These are phyloP conservation scores for Colletotrichum tropicicola DNA, from an alignment of 2,329 filamentous ascomycete genomes.

Conservation along the genomic window DNA sequence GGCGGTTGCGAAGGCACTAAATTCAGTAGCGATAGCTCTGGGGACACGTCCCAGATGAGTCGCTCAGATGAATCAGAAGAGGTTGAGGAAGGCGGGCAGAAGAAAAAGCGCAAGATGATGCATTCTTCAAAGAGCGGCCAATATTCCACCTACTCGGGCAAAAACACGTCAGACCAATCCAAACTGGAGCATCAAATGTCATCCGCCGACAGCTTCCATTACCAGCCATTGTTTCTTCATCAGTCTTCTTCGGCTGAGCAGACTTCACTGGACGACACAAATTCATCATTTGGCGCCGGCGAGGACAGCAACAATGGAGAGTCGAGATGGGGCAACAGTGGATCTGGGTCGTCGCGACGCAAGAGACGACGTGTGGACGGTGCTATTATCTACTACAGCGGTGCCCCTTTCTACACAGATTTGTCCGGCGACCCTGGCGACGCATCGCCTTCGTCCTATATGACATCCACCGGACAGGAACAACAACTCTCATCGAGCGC, in stretches of 20 bases:
- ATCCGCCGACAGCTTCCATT: constrained; percentile 63
- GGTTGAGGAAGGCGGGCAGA: constrained; percentile 48
- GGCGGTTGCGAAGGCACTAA: constrained; percentile 73
- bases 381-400: constrained; percentile 85
- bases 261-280: constrained; percentile 57
- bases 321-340: constrained; percentile 56
- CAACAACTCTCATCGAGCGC: constrained; percentile 37
- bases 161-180: constrained; percentile 41
- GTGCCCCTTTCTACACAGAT: constrained; percentile 83
- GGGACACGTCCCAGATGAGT: constrained; percentile 55
- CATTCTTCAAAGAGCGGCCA: constrained; percentile 34
- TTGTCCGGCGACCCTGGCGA: constrained; percentile 72
- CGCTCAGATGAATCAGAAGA: constrained; percentile 60
- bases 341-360: constrained; percentile 56
- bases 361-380: constrained; percentile 71
- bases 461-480: constrained; percentile 55
- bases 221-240: constrained; percentile 70
- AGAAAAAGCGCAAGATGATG: constrained; percentile 56
- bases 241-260: constrained; percentile 56
- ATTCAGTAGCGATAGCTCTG: constrained; percentile 71
- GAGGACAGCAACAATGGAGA: constrained; percentile 60
- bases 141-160: constrained; percentile 44
- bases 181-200: constrained; percentile 50
- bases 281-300: constrained; percentile 55
- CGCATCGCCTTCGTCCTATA: constrained; percentile 55